Evolutionary conservation across 192 early-diverging fungal genomes (phyloP).

Genomic region (Lobosporangium transversale): DNA sequence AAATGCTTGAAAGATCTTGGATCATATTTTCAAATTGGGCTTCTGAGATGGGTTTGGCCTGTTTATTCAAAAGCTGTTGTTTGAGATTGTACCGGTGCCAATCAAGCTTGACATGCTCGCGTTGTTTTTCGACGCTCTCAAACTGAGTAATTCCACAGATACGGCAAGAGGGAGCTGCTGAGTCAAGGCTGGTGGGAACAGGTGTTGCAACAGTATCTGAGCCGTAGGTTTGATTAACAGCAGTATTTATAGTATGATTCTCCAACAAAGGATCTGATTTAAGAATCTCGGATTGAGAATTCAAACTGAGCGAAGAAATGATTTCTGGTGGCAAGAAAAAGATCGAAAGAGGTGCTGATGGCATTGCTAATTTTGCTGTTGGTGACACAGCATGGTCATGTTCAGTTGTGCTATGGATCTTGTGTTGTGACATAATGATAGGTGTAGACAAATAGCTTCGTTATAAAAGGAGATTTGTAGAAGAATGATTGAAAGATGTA

Average conservation of each 20-base stretch:
- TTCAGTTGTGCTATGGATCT: too few species aligned
- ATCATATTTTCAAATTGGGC: constrained; percentile 62
- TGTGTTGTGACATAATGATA: too few species aligned
- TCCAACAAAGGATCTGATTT: not conserved
- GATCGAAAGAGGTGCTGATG: constrained; percentile 19
- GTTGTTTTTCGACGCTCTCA: constrained; percentile 49
- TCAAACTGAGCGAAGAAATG: constrained; percentile 13
- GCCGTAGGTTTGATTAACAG: not conserved
- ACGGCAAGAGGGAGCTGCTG: constrained; percentile 45
- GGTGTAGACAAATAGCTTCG: too few species aligned
- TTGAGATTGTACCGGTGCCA: constrained; percentile 72
- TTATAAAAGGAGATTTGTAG: too few species aligned
- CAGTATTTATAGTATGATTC: too few species aligned
- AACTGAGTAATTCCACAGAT: constrained; percentile 55
- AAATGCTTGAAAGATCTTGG: constrained; percentile 61
- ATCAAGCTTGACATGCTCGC: constrained; percentile 60
- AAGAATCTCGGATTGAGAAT: constrained; percentile 6
- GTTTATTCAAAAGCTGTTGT: constrained; percentile 50
- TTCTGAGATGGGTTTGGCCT: constrained; percentile 52
- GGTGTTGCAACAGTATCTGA: not conserved
- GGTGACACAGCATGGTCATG: too few species aligned
- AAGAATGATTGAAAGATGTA: too few species aligned
- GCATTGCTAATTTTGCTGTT: not conserved
- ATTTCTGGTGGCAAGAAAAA: constrained; percentile 40
- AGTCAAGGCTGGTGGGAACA: constrained; percentile 23